These are phyloP conservation scores for Trebouxia gelatinosa DNA, from an alignment of 163 green algal genomes.

Conservation along the genomic window DNA sequence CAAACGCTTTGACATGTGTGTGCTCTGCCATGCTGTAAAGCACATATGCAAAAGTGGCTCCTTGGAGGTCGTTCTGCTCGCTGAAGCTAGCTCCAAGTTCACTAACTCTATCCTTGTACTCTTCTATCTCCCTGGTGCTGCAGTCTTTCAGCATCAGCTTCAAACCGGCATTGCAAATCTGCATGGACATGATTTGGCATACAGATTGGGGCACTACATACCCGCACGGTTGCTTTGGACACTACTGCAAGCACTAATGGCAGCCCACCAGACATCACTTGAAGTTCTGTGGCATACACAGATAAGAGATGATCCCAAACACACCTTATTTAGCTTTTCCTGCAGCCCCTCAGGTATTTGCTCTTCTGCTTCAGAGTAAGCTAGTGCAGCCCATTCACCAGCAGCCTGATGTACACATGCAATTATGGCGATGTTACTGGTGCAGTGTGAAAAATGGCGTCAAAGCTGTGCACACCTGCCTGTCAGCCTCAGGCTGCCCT, in stretches of 20 bases:
- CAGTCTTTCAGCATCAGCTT: constrained; percentile 33
- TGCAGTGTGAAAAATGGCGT: too few relatives aligned
- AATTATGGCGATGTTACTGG: too few relatives aligned
- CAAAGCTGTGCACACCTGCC: too few relatives aligned
- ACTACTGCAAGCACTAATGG: too few relatives aligned
- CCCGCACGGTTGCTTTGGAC: too few relatives aligned
- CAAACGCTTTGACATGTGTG: constrained; percentile 15
- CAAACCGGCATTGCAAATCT: constrained; percentile 36
- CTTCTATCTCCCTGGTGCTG: neutral
- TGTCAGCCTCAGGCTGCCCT: too few relatives aligned
- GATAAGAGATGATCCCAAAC: neutral
- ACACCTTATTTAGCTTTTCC: constrained; percentile 18
- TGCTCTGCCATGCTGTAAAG: constrained; percentile 41
- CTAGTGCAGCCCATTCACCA: constrained; percentile 15
- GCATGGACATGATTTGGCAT: neutral
- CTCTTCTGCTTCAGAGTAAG: neutral
- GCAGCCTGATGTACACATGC: too few relatives aligned
- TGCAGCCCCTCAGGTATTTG: constrained; percentile 1
- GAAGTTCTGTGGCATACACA: neutral
- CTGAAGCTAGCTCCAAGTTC: constrained; percentile 34
- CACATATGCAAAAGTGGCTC: constrained; percentile 33
- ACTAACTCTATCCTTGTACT: constrained; percentile 34
- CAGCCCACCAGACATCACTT: neutral
- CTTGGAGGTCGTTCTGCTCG: constrained; percentile 19
- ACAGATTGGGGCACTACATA: too few relatives aligned